A percentile compares a stretch with the other conserved stretches of the same genome.
Conservation (phyloP, 495 filamentous ascomycete genomes). For the Recurvomyces mirabilis region DNA sequence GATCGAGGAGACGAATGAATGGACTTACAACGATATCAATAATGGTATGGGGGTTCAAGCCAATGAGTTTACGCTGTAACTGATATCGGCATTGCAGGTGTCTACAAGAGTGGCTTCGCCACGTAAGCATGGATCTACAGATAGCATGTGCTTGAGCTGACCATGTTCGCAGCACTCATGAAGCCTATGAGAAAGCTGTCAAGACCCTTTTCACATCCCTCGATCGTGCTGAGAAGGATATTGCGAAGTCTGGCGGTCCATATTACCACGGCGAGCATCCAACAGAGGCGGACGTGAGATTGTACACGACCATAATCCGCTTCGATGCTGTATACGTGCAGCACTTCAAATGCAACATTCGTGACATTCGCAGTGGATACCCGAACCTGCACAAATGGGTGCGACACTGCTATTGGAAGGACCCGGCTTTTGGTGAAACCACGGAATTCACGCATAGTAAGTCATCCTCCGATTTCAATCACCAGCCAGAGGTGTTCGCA, state of each 20-base stretch:
- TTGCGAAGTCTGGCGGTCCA: conserved; percentile 43
- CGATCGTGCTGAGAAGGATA: conserved; percentile 57
- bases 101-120: conserved; percentile 67
- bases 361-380: conserved; percentile 69
- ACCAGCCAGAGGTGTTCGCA: not conserved
- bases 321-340: conserved; percentile 41
- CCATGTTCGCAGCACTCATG: conserved; percentile 35
- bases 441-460: conserved; percentile 57
- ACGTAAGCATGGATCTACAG: conserved; percentile 32
- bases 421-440: conserved; percentile 49
- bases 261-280: conserved; percentile 58
- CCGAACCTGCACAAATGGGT: conserved; percentile 59
- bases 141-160: conserved; percentile 16
- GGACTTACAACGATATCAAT: conserved; percentile 78
- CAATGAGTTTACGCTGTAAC: not conserved
- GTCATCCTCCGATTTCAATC: not conserved
- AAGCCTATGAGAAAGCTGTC: conserved; percentile 42
- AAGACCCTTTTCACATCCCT: conserved; percentile 57
- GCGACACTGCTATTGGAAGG: conserved; percentile 57
- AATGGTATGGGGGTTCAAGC: conserved; percentile 38
- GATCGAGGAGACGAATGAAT: conserved; percentile 68
- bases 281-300: conserved; percentile 73
- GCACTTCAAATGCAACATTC: conserved; percentile 87
- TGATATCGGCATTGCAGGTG: not conserved
- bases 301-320: conserved; percentile 44